Base-by-base conservation (phyloP, 1,284 basidiomycete genomes). In the Phlebopus sp. region DNA sequence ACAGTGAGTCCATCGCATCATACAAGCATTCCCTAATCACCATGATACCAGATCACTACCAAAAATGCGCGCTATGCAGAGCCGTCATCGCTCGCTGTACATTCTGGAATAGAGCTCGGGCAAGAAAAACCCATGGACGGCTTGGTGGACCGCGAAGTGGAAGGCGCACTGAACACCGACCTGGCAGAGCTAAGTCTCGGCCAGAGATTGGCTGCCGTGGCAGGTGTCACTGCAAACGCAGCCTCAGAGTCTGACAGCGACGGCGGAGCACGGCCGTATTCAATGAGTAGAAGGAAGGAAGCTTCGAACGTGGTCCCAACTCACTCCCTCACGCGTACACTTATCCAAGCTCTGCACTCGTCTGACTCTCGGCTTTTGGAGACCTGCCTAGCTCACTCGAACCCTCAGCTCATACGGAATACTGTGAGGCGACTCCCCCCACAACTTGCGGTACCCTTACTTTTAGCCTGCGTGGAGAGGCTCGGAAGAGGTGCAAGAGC, bases 321-420 rank as follows among this genome's bases (percentile, higher is more conserved):
- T 1, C 85, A 88, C 51, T 97, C 96, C 1, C 80, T 99, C 46
- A 92, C 96, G 19, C 87, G 94, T 44, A 95, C 96, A 13, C 79
- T 99, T 41, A 92, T 96, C 42, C 97, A 99, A 70, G 96, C 97
- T 0, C 73, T 99, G 39, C 96, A 99, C 67, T 97, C 96, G 2
- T 89, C 90, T 17, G 97, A 99, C 72, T 81, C 87, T 1, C 82
- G 85, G 5, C 73, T 99, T 34, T 74, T 99, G 49, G 92, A 97
- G 60, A 86, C 88, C 23, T 97, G 94, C 71, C 73, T 99, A 27
- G 73, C 80, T 1, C 92, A 98, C 69, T 90, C 92, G 15, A 86
- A 97, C 57, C 74, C 81, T 8, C 70, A 74, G 1, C 73, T 99
- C 36, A 91, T 99, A 56, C 80, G 86, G 46, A 92, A 92, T 63